Evolutionary conservation across 768 basidiomycete species (phyloP), one percentile per base, ranked within the genome.

Genomic region (Leccinum incarnatum): DNA sequence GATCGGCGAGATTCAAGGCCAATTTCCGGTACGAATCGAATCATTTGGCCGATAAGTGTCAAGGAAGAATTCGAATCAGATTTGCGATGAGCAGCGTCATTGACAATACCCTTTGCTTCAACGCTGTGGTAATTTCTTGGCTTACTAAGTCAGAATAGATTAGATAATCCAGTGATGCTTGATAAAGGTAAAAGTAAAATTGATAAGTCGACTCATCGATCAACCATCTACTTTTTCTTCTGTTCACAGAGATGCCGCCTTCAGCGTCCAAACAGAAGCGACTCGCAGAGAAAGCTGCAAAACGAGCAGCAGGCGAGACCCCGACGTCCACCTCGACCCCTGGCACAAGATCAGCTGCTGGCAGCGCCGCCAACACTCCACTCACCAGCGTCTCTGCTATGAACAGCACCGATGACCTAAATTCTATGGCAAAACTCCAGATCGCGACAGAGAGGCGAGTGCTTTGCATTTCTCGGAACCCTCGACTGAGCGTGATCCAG

Each of bases 211-310:
- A 61, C 61, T 34, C 32, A 74, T 74, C 69, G 73, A 73, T 73
- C 60, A 53, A 29, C 57, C 59, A 57, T 63, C 59, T 59, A n/a
- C 46, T 45, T 60, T 58, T 62, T 47, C 36, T 29, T 53, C 51
- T 11, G 34, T 51, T 21, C 59, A 66, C 49, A 61, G 75, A 60
- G 64, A 89, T 89, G 88, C 67, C 91, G 0, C 89, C 90, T 49
- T 92, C 91, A 54, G 81, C 88, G 25, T 90, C 91, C 50, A 93
- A 93, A 72, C 92, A 94, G 75, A 98, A 98, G 75, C 86, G 96
- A 51, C 84, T 97, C 57, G 95, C 93, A 61, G 95, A 96, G 75
- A 97, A 97, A 75, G 94, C 88, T 19, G 91, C 90, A 59, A 91
- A 91, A 72, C 84, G 88, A 73, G 81, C 84, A 56, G 81, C 88